Evolutionary conservation across 164 flowering plant species (phyloP), one percentile per base, ranked within the genome.

Genomic region (Euptelea pleiosperma): DNA sequence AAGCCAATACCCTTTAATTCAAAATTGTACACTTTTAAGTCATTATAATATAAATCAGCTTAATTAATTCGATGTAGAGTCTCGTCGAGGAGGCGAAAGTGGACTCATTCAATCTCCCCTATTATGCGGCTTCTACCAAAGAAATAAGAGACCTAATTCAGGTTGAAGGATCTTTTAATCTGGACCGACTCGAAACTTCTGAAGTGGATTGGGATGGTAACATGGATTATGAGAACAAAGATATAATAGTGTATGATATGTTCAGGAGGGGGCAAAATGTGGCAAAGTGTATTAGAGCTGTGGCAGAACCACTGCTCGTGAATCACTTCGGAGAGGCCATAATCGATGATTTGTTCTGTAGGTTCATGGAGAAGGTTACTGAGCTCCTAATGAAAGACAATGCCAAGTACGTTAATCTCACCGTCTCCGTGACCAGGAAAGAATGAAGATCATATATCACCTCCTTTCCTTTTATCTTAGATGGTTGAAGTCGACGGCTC

Each of bases 91-190:
- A 79, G 62, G 71, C 57, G 35, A 58, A 79, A 29, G 0, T 84
- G 65, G 74, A 80, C 25, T 50, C 78, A 0, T 84, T 80, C 72
- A 79, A 86, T 51, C 40, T 80, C 26, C 94, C 86, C 7, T 61
- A 59, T 6, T 82, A 82, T 55, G 65, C 71, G 11, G 85, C 93
- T 30, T 72, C 75, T 6, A 61, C 71, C 4, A 2, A 21, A 8
- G 89, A 84, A 74, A 61, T 86, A 28, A 66, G 64, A 40, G 33
- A 12, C 0, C 41, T 52, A n/a, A 57, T 86, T 18, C 31, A 58
- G 37, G 68, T 50, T 2, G 84, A 84, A 65, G 88, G 86, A 5
- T 77, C 86, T 9, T 86, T 81, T 36, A 4, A 33, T n/a, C 31
- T 80, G 2, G 51, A 71, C 31, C 46, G 46, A 3, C 57, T 82